These are phyloP conservation scores for Cicer bijugum DNA, from an alignment of 306 rosid genomes.

Conservation along the genomic window DNA sequence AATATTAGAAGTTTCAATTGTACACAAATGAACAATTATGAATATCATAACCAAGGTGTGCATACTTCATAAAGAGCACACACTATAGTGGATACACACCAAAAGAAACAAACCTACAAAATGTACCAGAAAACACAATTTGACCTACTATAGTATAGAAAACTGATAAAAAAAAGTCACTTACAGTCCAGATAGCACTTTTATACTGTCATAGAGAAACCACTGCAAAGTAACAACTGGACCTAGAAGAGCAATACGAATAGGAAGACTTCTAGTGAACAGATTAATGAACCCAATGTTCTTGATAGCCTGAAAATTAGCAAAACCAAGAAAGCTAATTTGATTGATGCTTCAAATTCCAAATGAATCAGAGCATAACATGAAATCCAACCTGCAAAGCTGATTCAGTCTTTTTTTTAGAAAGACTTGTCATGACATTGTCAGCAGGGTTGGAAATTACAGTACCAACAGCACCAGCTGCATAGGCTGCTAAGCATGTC, in stretches of 20 bases:
- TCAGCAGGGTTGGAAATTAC: slow-evolving; percentile 76
- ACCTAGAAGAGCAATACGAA: slow-evolving; percentile 67
- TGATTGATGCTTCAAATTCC: neutral
- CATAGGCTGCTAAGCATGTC: slow-evolving; percentile 69
- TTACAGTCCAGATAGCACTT: slow-evolving; percentile 73
- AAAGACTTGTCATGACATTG: slow-evolving; percentile 65
- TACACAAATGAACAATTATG: slow-evolving; percentile 13
- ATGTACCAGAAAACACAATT: slow-evolving; percentile 11
- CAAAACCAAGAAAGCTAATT: slow-evolving; percentile 25
- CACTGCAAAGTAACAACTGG: slow-evolving; percentile 75
- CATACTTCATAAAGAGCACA: neutral
- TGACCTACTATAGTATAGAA: neutral
- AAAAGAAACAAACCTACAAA: slow-evolving; percentile 17
- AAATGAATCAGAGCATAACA: slow-evolving; percentile 31
- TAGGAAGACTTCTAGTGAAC: slow-evolving; percentile 74
- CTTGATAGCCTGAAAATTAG: slow-evolving; percentile 61
- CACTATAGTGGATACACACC: neutral
- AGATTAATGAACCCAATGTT: slow-evolving; percentile 65
- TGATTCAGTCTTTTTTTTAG: slow-evolving; percentile 66
- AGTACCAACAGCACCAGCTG: slow-evolving; percentile 69
- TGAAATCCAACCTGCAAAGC: slow-evolving; percentile 59
- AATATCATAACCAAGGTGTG: neutral
- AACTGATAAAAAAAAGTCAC: slow-evolving; percentile 39
- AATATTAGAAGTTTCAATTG: slow-evolving; percentile 8
- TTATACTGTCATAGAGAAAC: slow-evolving; percentile 77